Conservation (phyloP, 768 basidiomycete genomes). For the Cystoderma amianthinum region DNA sequence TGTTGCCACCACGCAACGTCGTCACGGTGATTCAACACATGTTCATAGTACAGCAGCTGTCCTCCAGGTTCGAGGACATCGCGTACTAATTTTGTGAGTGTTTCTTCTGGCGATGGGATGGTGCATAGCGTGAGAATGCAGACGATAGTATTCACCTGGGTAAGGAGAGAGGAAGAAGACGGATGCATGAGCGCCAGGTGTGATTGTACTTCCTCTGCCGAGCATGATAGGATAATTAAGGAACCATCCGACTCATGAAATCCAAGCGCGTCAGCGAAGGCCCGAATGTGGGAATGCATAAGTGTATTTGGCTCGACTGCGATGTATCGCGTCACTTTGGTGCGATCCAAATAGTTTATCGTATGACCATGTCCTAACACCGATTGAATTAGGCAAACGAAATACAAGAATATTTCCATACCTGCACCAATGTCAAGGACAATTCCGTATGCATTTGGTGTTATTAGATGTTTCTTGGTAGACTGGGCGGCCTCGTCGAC, state of each 20-base stretch:
- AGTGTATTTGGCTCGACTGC: constrained; percentile 64
- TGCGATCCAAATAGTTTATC: constrained; percentile 48
- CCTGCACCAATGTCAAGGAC: constrained; percentile 9
- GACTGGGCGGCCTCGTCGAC: background rate
- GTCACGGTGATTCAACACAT: constrained; percentile 45
- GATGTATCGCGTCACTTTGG: constrained; percentile 53
- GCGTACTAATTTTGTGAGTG: constrained; percentile 36
- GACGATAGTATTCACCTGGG: constrained; percentile 51
- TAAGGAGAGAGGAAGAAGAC: constrained; percentile 6
- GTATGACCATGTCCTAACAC: constrained; percentile 58
- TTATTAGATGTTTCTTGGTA: background rate
- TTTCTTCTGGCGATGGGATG: constrained; percentile 46
- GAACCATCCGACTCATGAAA: constrained; percentile 46
- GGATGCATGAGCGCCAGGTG: constrained; percentile 9
- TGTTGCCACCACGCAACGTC: constrained; percentile 69
- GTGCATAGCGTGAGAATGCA: constrained; percentile 64
- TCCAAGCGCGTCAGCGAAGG: constrained; percentile 39
- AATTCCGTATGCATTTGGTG: background rate
- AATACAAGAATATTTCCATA: constrained; percentile 1
- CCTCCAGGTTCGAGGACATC: constrained; percentile 61
- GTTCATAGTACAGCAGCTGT: constrained; percentile 61
- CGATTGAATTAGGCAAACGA: background rate
- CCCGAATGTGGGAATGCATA: constrained; percentile 56
- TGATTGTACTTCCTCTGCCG: constrained; percentile 48
- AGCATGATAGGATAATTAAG: constrained; percentile 52